Base-by-base conservation (phyloP, 352 stramenopile species). In the Globisporangium sylvaticum region DNA sequence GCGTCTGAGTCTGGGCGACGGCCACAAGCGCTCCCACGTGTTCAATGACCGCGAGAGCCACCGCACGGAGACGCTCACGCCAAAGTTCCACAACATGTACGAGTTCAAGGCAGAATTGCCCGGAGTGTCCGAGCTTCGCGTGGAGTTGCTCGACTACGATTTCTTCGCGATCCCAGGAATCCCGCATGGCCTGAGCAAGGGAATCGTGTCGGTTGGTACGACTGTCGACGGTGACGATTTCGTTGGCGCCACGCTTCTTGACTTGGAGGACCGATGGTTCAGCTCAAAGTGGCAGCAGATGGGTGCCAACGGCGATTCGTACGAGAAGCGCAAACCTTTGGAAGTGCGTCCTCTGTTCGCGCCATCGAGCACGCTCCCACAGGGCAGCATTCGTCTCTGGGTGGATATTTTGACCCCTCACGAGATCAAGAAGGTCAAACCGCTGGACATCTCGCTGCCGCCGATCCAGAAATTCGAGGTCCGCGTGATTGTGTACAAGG, bases 201-300 rank as follows among this genome's bases (percentile, higher is more conserved):
- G 80, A 0, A 58, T 89, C 29, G 78, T 77, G 39, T 76, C 77
- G 22, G 67, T 85, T 2, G 79, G 77, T 31, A 84, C 68, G 34
- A 84, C 76, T 2, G 72, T 87, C 25, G 76, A 76, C 27, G 83
- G 77, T 31, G 91, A 98, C 62, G 90, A 98, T 42, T 89, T 98
- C 42, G 93, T 98, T 61, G 94, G 94, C 3, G 83, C 87, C 14
- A 98, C 92, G n/a, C 71, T 87, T 1, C 96, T 98, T 44, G 94
- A 98, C 65, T 74, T 98, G 0, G 94, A 98, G 72, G 92, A 98
- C 60, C 84, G 94, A 8, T 97, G 88, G 91, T 98, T 98, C 77
- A 87, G 93, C 64, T 59, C 71, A 20, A 87, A 84, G 55, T 96
- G 90, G 90, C 88, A 97, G 67, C 68, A 83, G 57, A 72, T 97